Evolutionary conservation across 768 basidiomycete genomes (phyloP).

Genomic region (Leccinum truebloodii): DNA sequence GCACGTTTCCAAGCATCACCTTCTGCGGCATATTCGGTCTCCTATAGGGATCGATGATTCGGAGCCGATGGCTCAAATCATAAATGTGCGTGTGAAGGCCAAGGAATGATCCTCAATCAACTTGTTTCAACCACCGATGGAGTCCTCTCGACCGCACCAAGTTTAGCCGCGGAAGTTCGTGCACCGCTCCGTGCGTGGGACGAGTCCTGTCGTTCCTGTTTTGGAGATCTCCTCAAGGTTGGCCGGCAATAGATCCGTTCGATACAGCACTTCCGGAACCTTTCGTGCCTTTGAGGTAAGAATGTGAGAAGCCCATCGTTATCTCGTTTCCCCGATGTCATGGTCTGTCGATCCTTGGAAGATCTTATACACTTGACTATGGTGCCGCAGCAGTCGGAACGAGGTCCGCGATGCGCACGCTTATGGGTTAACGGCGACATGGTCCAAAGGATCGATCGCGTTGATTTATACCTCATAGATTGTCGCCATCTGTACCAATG

Average conservation of each 20-base stretch:
- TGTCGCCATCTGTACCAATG: not conserved
- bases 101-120: conserved; percentile 5
- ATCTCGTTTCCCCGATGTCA: conserved; percentile 1
- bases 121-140: conserved; percentile 1
- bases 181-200: conserved; percentile 13
- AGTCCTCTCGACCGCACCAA: not conserved
- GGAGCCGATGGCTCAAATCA: conserved; percentile 3
- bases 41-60: not conserved
- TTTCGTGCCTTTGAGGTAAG: not conserved
- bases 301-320: not conserved
- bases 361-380: not conserved
- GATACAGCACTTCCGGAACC: conserved; percentile 5
- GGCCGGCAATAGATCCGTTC: conserved; percentile 2
- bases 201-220: conserved; percentile 5
- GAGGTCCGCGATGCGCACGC: not conserved
- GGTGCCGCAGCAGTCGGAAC: conserved; percentile 5
- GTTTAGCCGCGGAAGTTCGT: conserved; percentile 1
- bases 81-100: not conserved
- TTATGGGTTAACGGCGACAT: not conserved
- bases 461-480: not conserved
- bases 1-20: not conserved
- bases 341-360: conserved; percentile 14
- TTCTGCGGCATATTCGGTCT: not conserved
- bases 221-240: not conserved
- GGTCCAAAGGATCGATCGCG: conserved; percentile 6